A percentile compares a stretch with the other conserved stretches of the same genome.
Evolutionary conservation across 176 grass and related monocot genomes (phyloP).

Genomic region (Pontederia crassipes): DNA sequence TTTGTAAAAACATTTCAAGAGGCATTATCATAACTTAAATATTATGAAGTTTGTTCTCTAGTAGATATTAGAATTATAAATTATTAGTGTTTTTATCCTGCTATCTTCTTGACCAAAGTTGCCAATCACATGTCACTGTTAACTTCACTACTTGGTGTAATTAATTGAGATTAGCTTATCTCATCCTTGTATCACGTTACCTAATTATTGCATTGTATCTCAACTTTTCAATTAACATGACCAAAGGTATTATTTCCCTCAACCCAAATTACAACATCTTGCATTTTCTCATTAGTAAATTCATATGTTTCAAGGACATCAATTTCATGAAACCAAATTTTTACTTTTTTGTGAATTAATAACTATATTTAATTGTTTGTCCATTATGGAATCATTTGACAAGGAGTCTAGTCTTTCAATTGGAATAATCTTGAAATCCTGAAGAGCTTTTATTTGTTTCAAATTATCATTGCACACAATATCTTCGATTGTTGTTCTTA

Average conservation of each 20-base stretch:
- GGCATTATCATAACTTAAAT: background rate
- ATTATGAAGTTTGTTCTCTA: slow-evolving; percentile 1
- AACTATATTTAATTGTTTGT: slow-evolving; percentile 4
- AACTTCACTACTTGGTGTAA: background rate
- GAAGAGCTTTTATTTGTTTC: background rate
- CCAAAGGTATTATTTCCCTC: background rate
- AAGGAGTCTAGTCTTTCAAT: background rate
- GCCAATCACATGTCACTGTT: background rate
- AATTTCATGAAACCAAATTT: background rate
- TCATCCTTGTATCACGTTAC: background rate
- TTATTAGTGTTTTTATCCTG: background rate
- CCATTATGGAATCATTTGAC: background rate
- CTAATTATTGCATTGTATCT: background rate
- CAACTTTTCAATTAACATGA: background rate
- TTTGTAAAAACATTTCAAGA: slow-evolving; percentile 15
- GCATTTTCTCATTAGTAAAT: background rate
- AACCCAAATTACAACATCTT: no score
- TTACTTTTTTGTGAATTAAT: background rate
- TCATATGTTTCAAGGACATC: background rate
- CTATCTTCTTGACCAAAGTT: background rate
- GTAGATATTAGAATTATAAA: no score
- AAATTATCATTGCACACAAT: slow-evolving; percentile 9
- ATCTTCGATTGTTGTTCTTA: slow-evolving; percentile 26
- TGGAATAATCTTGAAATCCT: background rate
- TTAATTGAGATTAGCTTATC: background rate